Evolutionary conservation across 2,329 filamentous ascomycete species (phyloP).

Genomic region (Nakataea oryzae): DNA sequence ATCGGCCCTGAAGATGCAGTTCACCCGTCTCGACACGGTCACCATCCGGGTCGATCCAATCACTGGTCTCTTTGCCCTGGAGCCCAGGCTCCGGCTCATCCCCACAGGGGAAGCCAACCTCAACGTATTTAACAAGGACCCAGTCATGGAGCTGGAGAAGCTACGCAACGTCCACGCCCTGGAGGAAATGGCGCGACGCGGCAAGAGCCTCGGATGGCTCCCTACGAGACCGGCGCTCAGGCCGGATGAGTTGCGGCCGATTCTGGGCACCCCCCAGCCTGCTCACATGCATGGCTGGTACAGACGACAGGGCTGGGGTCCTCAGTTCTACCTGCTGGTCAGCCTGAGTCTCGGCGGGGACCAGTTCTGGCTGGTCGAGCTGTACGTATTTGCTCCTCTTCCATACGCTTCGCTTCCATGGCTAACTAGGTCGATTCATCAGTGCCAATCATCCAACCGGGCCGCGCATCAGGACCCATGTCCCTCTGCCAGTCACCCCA

Average conservation of each 20-base stretch:
- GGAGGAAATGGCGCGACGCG: constrained; percentile 49
- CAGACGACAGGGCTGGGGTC: constrained; percentile 58
- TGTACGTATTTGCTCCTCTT: constrained; percentile 32
- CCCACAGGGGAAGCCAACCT: constrained; percentile 52
- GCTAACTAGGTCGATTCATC: constrained; percentile 4
- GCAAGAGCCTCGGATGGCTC: constrained; percentile 56
- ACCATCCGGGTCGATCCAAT: constrained; percentile 63
- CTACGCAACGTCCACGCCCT: constrained; percentile 52
- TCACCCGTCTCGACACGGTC: constrained; percentile 52
- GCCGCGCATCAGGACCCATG: constrained; percentile 9
- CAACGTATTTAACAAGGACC: constrained; percentile 44
- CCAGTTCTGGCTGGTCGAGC: constrained; percentile 66
- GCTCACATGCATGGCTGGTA: constrained; percentile 59
- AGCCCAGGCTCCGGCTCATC: constrained; percentile 49
- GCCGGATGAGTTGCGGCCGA: constrained; percentile 44
- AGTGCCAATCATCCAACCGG: constrained; percentile 5
- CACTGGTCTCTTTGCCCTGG: constrained; percentile 65
- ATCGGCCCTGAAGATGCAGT: constrained; percentile 57
- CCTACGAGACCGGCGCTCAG: constrained; percentile 32
- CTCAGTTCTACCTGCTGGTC: constrained; percentile 62
- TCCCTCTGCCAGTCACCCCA: constrained; percentile 14
- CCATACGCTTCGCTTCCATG: constrained; percentile 5
- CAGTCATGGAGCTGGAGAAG: constrained; percentile 44
- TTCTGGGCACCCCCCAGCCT: constrained; percentile 50
- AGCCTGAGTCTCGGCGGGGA: constrained; percentile 64